These are phyloP conservation scores for Tolypocladium pustulatum DNA, from an alignment of 2,329 filamentous ascomycete genomes.

Conservation along the genomic window DNA sequence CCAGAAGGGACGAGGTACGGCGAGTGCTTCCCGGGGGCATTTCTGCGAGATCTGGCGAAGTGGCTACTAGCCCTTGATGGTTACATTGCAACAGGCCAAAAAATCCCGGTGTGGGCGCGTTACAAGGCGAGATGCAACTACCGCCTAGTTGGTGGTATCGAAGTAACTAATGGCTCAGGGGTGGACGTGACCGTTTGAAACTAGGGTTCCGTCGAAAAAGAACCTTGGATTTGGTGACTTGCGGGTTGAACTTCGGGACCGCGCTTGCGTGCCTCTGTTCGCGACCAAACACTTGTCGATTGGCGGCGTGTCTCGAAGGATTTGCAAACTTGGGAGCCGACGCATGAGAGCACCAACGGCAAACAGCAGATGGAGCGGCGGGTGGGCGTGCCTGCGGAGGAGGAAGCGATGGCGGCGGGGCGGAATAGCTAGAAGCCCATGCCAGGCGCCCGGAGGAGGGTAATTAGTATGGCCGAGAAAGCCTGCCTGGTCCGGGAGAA, in stretches of 20 bases:
- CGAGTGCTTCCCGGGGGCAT: slow-evolving; percentile 1
- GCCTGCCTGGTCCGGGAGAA: background rate
- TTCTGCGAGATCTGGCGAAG: slow-evolving; percentile 9
- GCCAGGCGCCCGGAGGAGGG: background rate
- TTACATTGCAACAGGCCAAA: slow-evolving; percentile 13
- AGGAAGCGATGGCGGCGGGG: background rate
- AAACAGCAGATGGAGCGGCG: background rate
- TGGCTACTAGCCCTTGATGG: slow-evolving; percentile 10
- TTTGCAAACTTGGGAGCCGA: background rate
- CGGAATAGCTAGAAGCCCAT: background rate
- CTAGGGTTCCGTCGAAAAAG: background rate
- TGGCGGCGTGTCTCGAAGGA: background rate
- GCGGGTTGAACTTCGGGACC: background rate
- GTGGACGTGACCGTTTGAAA: background rate
- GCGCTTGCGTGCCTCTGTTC: background rate
- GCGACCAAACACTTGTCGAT: background rate
- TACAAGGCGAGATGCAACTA: slow-evolving; percentile 5
- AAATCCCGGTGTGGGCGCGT: slow-evolving; percentile 8
- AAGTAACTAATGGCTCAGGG: background rate
- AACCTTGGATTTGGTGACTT: background rate
- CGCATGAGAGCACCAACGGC: background rate
- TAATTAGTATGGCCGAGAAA: background rate
- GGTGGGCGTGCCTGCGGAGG: background rate
- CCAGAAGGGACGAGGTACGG: slow-evolving; percentile 3
- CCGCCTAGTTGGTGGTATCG: slow-evolving; percentile 1